These are phyloP conservation scores for Agrocybe chaxingu DNA, from an alignment of 768 basidiomycete genomes.

Conservation along the genomic window DNA sequence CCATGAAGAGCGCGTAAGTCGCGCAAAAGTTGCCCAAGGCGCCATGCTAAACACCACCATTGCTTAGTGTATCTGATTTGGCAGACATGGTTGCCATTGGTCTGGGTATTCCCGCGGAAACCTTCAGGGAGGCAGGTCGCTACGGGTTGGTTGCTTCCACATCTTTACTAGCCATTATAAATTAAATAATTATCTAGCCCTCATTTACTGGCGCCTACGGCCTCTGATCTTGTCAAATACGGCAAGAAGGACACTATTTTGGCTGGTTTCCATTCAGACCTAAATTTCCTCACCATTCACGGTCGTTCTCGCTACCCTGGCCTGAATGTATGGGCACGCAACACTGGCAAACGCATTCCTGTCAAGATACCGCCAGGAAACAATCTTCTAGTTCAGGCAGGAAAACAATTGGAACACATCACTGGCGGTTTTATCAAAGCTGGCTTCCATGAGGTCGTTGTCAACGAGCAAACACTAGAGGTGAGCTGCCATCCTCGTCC, in stretches of 20 bases:
- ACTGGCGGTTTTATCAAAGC: constrained; percentile 85
- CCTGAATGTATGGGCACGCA: constrained; percentile 92
- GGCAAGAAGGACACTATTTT: constrained; percentile 78
- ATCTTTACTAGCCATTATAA: background rate
- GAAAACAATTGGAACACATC: constrained; percentile 91
- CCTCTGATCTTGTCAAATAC: constrained; percentile 83
- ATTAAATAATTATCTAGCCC: constrained; percentile 40
- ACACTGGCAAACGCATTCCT: constrained; percentile 85
- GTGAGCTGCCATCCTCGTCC: constrained; percentile 34
- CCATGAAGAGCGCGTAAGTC: constrained; percentile 85
- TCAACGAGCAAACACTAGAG: constrained; percentile 73
- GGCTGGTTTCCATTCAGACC: constrained; percentile 92
- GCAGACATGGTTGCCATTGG: constrained; percentile 87
- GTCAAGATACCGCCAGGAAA: constrained; percentile 83
- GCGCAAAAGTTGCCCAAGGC: background rate
- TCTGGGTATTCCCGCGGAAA: constrained; percentile 65
- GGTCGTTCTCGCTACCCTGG: constrained; percentile 86
- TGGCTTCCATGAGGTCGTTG: constrained; percentile 93
- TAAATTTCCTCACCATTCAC: constrained; percentile 92
- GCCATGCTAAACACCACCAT: constrained; percentile 1
- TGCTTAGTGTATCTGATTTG: constrained; percentile 73
- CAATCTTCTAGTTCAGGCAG: constrained; percentile 89
- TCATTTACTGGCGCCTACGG: constrained; percentile 90
- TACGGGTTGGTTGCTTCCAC: constrained; percentile 60
- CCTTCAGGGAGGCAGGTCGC: constrained; percentile 75